Conservation (phyloP, 1,139 yeast genomes). For the Geotrichum siamense region DNA sequence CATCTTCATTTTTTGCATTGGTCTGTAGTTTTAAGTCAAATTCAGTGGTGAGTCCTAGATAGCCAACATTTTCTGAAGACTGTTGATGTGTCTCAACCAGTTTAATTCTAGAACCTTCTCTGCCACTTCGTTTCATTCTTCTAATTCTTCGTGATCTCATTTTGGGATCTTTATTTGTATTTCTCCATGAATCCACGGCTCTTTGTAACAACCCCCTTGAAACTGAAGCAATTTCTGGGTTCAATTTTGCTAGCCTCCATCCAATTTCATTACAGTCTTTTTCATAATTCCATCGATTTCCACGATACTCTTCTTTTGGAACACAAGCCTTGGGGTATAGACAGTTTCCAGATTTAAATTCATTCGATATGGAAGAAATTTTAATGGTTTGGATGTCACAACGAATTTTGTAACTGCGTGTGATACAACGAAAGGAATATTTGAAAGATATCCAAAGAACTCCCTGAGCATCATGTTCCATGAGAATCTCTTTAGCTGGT, state of each 20-base stretch:
- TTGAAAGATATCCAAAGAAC: conserved; percentile 35
- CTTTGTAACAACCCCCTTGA: conserved; percentile 43
- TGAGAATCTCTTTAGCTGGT: conserved; percentile 24
- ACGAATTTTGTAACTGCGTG: conserved; percentile 30
- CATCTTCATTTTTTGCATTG: too few species aligned
- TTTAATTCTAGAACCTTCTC: too few species aligned
- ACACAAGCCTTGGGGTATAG: conserved; percentile 42
- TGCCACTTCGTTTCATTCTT: conserved; percentile 21
- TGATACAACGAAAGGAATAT: conserved; percentile 32
- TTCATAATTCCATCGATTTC: conserved; percentile 42
- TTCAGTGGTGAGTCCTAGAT: too few species aligned
- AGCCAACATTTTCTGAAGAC: too few species aligned
- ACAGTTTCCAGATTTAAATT: conserved; percentile 39
- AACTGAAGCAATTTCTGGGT: conserved; percentile 37
- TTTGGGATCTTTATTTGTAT: conserved; percentile 38
- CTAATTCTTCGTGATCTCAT: conserved; percentile 39
- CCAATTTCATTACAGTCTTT: conserved; percentile 43
- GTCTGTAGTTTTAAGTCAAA: too few species aligned
- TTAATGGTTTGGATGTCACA: conserved; percentile 33
- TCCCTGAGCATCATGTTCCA: conserved; percentile 30
- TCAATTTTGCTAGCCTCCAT: conserved; percentile 39
- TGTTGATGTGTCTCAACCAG: too few species aligned
- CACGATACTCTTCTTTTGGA: conserved; percentile 37
- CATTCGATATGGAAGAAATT: conserved; percentile 25
- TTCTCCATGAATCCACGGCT: conserved; percentile 46